Percentiles rank a stretch among this genome's conserved stretches.
These are phyloP conservation scores for Metschnikowia vanudenii DNA, from an alignment of 805 yeast genomes.

Conservation along the genomic window DNA sequence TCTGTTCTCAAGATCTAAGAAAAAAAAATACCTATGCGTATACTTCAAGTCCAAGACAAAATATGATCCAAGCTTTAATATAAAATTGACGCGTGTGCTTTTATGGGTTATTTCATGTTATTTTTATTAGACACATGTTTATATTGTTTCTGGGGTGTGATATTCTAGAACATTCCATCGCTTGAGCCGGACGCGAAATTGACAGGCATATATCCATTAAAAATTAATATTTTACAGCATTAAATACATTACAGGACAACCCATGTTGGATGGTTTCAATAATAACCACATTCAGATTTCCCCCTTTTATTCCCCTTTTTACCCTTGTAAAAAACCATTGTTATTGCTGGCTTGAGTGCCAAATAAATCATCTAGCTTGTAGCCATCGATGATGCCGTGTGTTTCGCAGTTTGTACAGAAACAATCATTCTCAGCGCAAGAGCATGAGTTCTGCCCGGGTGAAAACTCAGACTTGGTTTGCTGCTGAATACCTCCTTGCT, in stretches of 20 bases:
- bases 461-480: constrained; percentile 1
- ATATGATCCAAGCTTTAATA: background rate
- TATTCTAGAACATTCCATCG: constrained; percentile 2
- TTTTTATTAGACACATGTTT: background rate
- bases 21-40: background rate
- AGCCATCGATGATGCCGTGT: constrained; percentile 45
- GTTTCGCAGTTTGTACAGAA: constrained; percentile 43
- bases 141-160: background rate
- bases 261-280: too few species aligned
- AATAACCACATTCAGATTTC: background rate
- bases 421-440: constrained; percentile 19
- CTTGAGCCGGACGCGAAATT: background rate
- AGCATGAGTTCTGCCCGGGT: constrained; percentile 10
- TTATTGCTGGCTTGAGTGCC: constrained; percentile 1
- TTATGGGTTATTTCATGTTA: too few species aligned
- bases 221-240: too few species aligned
- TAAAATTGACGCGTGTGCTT: background rate
- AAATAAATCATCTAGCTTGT: constrained; percentile 40
- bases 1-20: background rate
- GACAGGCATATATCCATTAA: background rate
- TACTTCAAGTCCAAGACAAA: background rate
- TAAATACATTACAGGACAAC: too few species aligned
- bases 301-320: background rate
- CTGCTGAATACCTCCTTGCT: constrained; percentile 1
- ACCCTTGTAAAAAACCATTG: background rate